phyloP scores from a whole-genome alignment of 2,329 filamentous ascomycete genomes.

The Sporothrix pallida region DNA sequence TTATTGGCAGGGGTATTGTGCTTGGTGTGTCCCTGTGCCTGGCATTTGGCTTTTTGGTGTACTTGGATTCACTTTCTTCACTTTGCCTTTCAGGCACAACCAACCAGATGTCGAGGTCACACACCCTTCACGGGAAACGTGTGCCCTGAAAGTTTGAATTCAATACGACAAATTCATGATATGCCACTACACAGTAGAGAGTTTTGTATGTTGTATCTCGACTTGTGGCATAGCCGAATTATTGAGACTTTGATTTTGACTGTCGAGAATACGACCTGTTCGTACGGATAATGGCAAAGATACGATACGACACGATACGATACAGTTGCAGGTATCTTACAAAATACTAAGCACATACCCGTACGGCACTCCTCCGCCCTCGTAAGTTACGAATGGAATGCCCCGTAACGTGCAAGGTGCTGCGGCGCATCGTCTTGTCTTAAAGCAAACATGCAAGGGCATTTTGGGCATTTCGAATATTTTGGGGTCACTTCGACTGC shows the following conservation, averaged over 20 bases:
- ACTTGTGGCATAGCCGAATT: conserved; percentile 6
- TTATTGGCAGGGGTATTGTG: conserved; percentile 18
- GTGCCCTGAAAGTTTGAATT: conserved; percentile 5
- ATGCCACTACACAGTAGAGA: conserved; percentile 18
- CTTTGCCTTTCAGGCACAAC: background rate
- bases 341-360: background rate
- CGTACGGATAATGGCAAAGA: background rate
- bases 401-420: conserved; percentile 2
- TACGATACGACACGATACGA: background rate
- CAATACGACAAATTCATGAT: background rate
- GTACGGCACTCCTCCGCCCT: background rate
- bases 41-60: background rate
- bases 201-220: background rate
- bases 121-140: background rate
- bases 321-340: background rate
- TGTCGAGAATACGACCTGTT: background rate
- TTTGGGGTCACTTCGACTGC: background rate
- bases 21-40: conserved; percentile 9
- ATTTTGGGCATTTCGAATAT: background rate
- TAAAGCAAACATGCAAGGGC: background rate
- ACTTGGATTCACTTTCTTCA: background rate
- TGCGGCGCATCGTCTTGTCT: conserved; percentile 15
- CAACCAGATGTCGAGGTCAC: background rate
- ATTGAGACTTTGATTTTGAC: conserved; percentile 5
- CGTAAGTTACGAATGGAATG: background rate